phyloP scores from a whole-genome alignment of 1,139 yeast genomes.

The Lodderomyces jiufengensis region DNA sequence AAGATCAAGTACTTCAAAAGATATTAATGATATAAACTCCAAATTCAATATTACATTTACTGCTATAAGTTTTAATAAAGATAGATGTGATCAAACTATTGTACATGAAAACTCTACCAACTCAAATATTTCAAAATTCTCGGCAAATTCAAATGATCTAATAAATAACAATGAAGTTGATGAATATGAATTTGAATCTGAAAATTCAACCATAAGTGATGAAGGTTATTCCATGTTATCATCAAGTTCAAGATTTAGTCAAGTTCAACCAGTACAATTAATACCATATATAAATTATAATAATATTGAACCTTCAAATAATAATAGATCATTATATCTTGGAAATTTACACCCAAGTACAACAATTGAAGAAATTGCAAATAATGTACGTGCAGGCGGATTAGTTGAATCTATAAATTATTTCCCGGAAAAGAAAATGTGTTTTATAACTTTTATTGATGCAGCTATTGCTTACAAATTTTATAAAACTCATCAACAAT shows the following conservation, averaged over 20 bases:
- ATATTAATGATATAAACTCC: constrained; percentile 6
- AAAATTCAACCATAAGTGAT: constrained; percentile 2
- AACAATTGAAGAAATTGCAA: constrained; percentile 48
- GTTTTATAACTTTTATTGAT: constrained; percentile 46
- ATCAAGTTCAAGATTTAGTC: constrained; percentile 6
- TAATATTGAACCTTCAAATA: too few relatives aligned
- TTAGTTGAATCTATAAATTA: constrained; percentile 39
- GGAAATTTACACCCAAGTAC: constrained; percentile 45
- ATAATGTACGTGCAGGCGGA: constrained; percentile 48
- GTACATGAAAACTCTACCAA: constrained; percentile 9
- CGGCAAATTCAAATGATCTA: neutral
- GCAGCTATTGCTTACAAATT: constrained; percentile 41
- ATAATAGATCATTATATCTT: constrained; percentile 40
- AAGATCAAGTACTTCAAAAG: constrained; percentile 4
- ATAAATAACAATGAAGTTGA: constrained; percentile 1
- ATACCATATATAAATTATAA: constrained; percentile 15
- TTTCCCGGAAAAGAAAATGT: constrained; percentile 36
- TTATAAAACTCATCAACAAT: constrained; percentile 41
- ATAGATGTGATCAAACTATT: constrained; percentile 35
- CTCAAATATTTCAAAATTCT: constrained; percentile 1
- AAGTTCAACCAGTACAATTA: constrained; percentile 13
- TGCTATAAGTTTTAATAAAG: constrained; percentile 27
- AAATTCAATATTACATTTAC: constrained; percentile 17
- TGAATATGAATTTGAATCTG: constrained; percentile 1
- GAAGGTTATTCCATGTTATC: constrained; percentile 11